Percentiles rank a stretch among this genome's conserved stretches.
Conservation (phyloP, 805 yeast species). For the Saccharomyces mikatae region DNA sequence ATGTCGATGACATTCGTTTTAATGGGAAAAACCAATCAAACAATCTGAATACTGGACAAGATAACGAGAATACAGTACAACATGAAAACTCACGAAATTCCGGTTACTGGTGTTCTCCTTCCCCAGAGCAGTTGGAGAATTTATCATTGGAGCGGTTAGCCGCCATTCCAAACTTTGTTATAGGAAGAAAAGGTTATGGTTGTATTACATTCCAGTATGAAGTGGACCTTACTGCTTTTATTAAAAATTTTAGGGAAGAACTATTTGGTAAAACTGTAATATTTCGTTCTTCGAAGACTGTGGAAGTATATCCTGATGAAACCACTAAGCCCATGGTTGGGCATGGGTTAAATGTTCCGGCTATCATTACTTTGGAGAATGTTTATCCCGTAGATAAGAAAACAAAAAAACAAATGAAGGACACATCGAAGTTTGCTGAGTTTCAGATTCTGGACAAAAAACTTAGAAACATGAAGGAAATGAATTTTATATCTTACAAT, state of each 20-base stretch:
- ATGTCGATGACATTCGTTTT: not conserved
- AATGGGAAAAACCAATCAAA: not conserved
- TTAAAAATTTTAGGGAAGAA: constrained; percentile 30
- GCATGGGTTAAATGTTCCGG: constrained; percentile 66
- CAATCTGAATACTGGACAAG: not conserved
- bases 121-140: constrained; percentile 40
- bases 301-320: constrained; percentile 58
- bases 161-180: constrained; percentile 52
- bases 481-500: constrained; percentile 73
- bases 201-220: constrained; percentile 58
- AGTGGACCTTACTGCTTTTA: constrained; percentile 56
- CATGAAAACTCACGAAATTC: constrained; percentile 2
- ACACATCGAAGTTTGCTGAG: constrained; percentile 34
- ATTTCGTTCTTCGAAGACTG: constrained; percentile 41
- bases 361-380: constrained; percentile 59
- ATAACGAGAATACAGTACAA: not conserved
- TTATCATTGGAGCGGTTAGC: constrained; percentile 42
- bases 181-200: constrained; percentile 63
- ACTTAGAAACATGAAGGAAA: constrained; percentile 52
- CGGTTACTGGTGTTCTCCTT: constrained; percentile 71
- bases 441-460: constrained; percentile 41
- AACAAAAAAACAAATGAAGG: constrained; percentile 20
- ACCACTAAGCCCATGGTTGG: constrained; percentile 52
- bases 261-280: constrained; percentile 37
- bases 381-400: constrained; percentile 41